A percentile compares a stretch with the other conserved stretches of the same genome.
phyloP scores from a whole-genome alignment of 2,329 filamentous ascomycete genomes.

The Colletotrichum endophyticum region DNA sequence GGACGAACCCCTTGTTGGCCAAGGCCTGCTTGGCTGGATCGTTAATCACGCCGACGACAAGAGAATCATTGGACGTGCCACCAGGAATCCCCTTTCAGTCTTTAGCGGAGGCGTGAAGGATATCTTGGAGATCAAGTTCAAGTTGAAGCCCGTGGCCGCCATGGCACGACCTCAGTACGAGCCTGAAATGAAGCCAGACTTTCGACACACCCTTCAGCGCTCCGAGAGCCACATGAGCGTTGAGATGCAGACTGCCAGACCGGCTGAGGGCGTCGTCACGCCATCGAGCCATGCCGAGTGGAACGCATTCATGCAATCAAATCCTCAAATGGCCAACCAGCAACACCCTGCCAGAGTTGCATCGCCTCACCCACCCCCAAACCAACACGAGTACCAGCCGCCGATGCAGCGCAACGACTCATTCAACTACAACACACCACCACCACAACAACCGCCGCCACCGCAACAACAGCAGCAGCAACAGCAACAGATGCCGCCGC shows the following conservation, averaged over 20 bases:
- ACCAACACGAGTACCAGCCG: constrained; percentile 14
- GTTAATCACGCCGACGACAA: constrained; percentile 51
- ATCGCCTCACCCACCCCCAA: constrained; percentile 33
- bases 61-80: constrained; percentile 88
- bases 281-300: constrained; percentile 75
- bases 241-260: constrained; percentile 24
- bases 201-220: constrained; percentile 12
- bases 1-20: constrained; percentile 89
- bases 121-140: constrained; percentile 91
- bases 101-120: constrained; percentile 85
- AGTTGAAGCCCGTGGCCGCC: constrained; percentile 74
- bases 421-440: neutral
- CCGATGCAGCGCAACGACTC: constrained; percentile 12
- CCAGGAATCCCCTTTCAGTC: constrained; percentile 82
- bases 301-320: constrained; percentile 77
- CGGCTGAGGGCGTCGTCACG: constrained; percentile 42
- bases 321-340: constrained; percentile 56
- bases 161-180: constrained; percentile 46
- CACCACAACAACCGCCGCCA: neutral
- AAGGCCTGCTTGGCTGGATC: constrained; percentile 91
- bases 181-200: neutral
- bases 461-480: neutral
- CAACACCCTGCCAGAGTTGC: constrained; percentile 37
- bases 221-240: constrained; percentile 17
- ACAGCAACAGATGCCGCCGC: constrained; percentile 13